Base-by-base conservation (phyloP, 208 protist species). In the Crithidia expoeki region DNA sequence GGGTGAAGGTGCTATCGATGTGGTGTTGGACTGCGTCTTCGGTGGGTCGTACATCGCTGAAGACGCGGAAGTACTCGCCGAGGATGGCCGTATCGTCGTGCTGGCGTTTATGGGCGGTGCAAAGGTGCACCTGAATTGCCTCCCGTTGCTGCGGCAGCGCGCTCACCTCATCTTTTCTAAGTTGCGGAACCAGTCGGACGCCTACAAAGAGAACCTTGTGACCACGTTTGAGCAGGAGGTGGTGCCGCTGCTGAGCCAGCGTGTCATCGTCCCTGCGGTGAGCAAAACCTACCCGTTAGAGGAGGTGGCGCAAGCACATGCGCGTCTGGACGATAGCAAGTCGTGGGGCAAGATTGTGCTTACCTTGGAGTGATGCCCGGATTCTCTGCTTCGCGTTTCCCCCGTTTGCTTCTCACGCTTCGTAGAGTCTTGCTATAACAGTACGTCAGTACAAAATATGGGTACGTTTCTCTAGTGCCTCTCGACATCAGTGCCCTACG, bases 1-100 rank as follows among this genome's bases (percentile, higher is more conserved):
- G 12, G 86, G 83, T 0, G 72, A 85, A 42, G 63, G 75, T 46
- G 62, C 56, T 32, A 78, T 93, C 32, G 76, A 96, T 62, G 57
- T 88, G 21, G 72, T 96, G 33, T 68, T 96, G 16, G 92, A 96
- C 64, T 83, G 87, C 12, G 83, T 96, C 17, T 92, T 91, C 76
- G 92, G 92, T 2, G 88, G 86, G 12, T 76, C 67, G 36, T 96
- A 94, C 72, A 61, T 90, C 34, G 61, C 42, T 23, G 84, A 93
- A 46, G 80, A 94, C 61, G 74, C 68, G 12, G 56, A 74, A 33
- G 70, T 90, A 44, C 67, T 94, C 17, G 79, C 89, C 21, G 49
- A 64, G 44, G 71, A 89, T 50, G 88, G 88, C 12, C 68, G 66
- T 27, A 67, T 90, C 58, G 74, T 96, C 0, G 73, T 95, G 12